Conservation (phyloP, 495 filamentous ascomycete species). For the Annulohypoxylon nitens region DNA sequence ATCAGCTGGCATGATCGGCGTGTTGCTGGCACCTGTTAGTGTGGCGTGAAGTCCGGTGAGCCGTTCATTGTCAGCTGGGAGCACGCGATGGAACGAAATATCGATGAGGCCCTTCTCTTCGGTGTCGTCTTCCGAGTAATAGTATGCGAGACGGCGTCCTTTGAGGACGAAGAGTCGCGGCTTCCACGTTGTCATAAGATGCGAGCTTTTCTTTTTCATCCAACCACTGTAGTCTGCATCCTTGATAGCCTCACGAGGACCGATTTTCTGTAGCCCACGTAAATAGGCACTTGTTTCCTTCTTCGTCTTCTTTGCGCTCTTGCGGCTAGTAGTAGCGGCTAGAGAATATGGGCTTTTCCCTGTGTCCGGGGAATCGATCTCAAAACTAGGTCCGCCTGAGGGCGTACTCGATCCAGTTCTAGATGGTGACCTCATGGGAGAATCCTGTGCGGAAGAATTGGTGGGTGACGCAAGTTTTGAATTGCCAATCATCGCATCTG, state of each 20-base stretch:
- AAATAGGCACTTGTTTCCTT: constrained; percentile 95
- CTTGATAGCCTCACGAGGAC: constrained; percentile 84
- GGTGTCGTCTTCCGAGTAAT: constrained; percentile 91
- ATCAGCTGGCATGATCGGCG: constrained; percentile 77
- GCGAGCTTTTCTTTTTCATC: constrained; percentile 99
- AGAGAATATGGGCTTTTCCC: constrained; percentile 66
- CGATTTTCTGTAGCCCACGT: constrained; percentile 84
- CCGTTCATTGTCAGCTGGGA: constrained; percentile 92
- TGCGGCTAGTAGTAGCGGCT: constrained; percentile 62
- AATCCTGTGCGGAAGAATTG: constrained; percentile 73
- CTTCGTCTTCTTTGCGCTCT: constrained; percentile 77
- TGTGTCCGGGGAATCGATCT: constrained; percentile 78
- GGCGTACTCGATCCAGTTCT: constrained; percentile 89
- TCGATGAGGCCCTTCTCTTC: constrained; percentile 97
- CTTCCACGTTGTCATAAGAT: constrained; percentile 97
- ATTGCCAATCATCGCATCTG: constrained; percentile 77
- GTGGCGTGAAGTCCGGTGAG: constrained; percentile 92
- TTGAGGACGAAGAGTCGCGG: constrained; percentile 92
- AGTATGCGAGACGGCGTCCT: constrained; percentile 92
- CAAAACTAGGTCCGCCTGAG: constrained; percentile 82
- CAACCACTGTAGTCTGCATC: constrained; percentile 95
- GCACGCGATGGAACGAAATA: constrained; percentile 94
- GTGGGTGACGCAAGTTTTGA: constrained; percentile 65
- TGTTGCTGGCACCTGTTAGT: constrained; percentile 85
- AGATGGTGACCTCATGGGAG: constrained; percentile 73